Conservation (phyloP, 805 yeast species). For the Limtongozyma cylindracea region DNA sequence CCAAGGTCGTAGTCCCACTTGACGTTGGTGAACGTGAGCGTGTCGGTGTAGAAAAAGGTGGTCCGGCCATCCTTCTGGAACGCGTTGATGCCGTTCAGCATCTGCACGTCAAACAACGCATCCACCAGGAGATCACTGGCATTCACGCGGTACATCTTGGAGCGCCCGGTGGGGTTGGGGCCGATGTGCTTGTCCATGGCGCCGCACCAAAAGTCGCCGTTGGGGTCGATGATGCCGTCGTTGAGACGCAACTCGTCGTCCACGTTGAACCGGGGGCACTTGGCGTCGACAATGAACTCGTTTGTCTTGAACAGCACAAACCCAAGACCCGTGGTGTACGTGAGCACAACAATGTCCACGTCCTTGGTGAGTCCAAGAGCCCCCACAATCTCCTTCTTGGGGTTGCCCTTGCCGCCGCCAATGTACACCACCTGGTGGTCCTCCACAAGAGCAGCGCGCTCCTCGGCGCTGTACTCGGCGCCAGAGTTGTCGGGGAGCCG, state of each 20-base stretch:
- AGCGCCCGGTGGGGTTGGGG: slow-evolving; percentile 22
- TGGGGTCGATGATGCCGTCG: slow-evolving; percentile 61
- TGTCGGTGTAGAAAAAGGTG: slow-evolving; percentile 15
- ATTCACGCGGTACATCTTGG: slow-evolving; percentile 12
- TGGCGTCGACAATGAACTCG: too few species aligned
- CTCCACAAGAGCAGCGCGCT: too few species aligned
- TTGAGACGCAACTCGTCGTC: slow-evolving; percentile 33
- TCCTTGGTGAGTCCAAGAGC: slow-evolving; percentile 44
- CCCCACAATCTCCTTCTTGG: slow-evolving; percentile 41
- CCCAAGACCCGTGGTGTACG: slow-evolving; percentile 43
- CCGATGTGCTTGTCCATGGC: slow-evolving; percentile 29
- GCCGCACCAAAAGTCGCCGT: slow-evolving; percentile 63
- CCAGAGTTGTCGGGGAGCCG: slow-evolving; percentile 4
- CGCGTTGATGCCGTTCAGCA: slow-evolving; percentile 42
- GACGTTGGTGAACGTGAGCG: slow-evolving; percentile 10
- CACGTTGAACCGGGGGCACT: too few species aligned
- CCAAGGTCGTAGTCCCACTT: slow-evolving; percentile 11
- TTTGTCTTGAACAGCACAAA: slow-evolving; percentile 16
- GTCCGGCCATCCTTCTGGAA: slow-evolving; percentile 8
- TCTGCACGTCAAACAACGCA: slow-evolving; percentile 10
- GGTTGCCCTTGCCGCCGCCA: slow-evolving; percentile 7
- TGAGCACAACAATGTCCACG: slow-evolving; percentile 19
- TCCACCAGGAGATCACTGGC: slow-evolving; percentile 9
- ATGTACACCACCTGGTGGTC: slow-evolving; percentile 14
- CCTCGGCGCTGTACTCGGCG: too few species aligned